These are phyloP conservation scores for Ilex asprella DNA, from an alignment of 257 asterid genomes.

Conservation along the genomic window DNA sequence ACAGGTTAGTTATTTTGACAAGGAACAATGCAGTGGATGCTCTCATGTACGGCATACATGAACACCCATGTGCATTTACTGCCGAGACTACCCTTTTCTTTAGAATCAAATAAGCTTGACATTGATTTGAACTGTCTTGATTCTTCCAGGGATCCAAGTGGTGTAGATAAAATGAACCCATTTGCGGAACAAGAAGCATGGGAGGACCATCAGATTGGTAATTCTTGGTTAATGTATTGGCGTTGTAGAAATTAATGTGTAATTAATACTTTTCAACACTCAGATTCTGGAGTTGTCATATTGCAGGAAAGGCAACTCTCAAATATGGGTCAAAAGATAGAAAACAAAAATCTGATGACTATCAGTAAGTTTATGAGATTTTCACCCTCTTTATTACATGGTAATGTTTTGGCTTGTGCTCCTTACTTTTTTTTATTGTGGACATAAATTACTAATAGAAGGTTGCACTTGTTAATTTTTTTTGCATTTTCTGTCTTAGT, in stretches of 20 bases:
- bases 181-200: constrained; percentile 99
- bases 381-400: too few species aligned
- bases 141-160: constrained; percentile 56
- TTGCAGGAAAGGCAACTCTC: constrained; percentile 81
- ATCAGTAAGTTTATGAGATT: constrained; percentile 54
- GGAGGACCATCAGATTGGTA: constrained; percentile 98
- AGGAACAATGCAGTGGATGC: neutral
- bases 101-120: neutral
- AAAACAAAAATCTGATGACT: constrained; percentile 54
- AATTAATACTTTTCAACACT: constrained; percentile 14
- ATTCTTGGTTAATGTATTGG: constrained; percentile 7
- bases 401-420: too few species aligned
- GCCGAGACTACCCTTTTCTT: too few species aligned
- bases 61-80: neutral
- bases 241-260: constrained; percentile 5
- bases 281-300: constrained; percentile 15
- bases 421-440: too few species aligned
- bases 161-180: constrained; percentile 91
- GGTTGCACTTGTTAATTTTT: neutral
- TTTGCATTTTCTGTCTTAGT: neutral
- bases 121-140: constrained; percentile 17
- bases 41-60: constrained; percentile 2
- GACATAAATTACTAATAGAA: neutral
- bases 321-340: constrained; percentile 72
- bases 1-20: constrained; percentile 24